Evolutionary conservation across 805 yeast genomes (phyloP), one percentile per base, ranked within the genome.

Genomic region (Kodamaea hsintzibuensis): DNA sequence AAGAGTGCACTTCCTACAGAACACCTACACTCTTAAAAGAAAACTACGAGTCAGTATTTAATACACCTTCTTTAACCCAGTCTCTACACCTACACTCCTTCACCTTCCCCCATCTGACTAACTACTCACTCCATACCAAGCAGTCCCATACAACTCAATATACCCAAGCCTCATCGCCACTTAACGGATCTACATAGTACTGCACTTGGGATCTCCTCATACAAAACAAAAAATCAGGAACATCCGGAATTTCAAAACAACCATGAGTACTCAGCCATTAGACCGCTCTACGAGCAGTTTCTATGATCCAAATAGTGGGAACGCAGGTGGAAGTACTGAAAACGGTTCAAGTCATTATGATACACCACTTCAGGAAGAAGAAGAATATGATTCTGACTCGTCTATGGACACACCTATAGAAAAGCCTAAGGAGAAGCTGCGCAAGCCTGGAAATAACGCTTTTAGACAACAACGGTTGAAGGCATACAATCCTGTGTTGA

Each of bases 361-460:
- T 5, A 14, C 44, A 16, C 44, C 44, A 17, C 4, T 13, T 16
- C 44, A 40, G 25, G 44, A 40, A 30, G 12, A 8, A 6, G 37
- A 17, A 1, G 38, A 33, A 12, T 70, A 72, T 30, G 81, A 77
- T 38, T 63, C 76, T 2, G 82, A 77, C 55, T 71, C 80, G 1
- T 62, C 81, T 72, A 51, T 80, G 66, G 57, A 64, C 62, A 42
- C 71, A 61, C 40, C 59, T 9, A 27, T 49, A 6, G 60, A 59
- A 14, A 63, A 68, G 8, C 71, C 67, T 38, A 76, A 76, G 55
- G 76, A 72, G 46, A 83, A 81, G 65, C 76, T 78, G 40, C 81
- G 85, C 66, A 82, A 84, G 65, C 95, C 95, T 12, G 83, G 82
- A 47, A 86, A 79, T 55, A 78, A 73, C 63, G 81, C 81, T 9